These are phyloP conservation scores for Datisca glomerata DNA, from an alignment of 306 rosid genomes.

Conservation along the genomic window DNA sequence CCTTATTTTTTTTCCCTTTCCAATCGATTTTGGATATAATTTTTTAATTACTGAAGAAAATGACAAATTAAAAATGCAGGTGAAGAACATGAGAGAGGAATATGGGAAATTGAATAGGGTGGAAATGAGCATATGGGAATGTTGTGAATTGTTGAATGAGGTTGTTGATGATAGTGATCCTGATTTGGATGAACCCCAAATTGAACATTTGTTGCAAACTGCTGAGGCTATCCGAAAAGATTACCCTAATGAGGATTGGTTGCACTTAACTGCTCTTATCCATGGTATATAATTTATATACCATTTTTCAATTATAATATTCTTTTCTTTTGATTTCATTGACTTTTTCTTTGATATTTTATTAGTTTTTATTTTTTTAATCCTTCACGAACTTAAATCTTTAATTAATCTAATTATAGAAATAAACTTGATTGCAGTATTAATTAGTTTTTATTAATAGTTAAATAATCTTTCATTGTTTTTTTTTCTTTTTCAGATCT, in stretches of 20 bases:
- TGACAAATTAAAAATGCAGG: conserved; percentile 13
- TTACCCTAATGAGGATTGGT: conserved; percentile 44
- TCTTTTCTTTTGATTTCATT: no score
- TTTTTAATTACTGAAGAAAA: not conserved
- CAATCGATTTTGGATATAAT: no score
- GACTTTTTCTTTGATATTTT: no score
- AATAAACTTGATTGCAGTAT: no score
- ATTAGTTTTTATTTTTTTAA: no score
- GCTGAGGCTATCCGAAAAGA: conserved; percentile 54
- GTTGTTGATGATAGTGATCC: conserved; percentile 57
- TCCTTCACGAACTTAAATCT: no score
- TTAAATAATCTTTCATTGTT: not conserved
- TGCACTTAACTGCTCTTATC: conserved; percentile 62
- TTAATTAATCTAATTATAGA: no score
- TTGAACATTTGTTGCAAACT: conserved; percentile 43
- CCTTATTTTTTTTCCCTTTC: no score
- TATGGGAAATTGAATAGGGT: conserved; percentile 32
- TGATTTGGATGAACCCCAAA: conserved; percentile 64
- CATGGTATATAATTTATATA: no score
- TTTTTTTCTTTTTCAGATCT: conserved; percentile 27
- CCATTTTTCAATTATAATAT: no score
- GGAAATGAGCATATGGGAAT: conserved; percentile 67
- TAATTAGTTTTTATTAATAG: no score
- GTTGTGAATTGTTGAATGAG: conserved; percentile 47
- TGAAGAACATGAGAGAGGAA: conserved; percentile 35